Percentiles rank a stretch among this genome's conserved stretches.
phyloP scores from a whole-genome alignment of 805 yeast species.

The Ogataea paraovalis region DNA sequence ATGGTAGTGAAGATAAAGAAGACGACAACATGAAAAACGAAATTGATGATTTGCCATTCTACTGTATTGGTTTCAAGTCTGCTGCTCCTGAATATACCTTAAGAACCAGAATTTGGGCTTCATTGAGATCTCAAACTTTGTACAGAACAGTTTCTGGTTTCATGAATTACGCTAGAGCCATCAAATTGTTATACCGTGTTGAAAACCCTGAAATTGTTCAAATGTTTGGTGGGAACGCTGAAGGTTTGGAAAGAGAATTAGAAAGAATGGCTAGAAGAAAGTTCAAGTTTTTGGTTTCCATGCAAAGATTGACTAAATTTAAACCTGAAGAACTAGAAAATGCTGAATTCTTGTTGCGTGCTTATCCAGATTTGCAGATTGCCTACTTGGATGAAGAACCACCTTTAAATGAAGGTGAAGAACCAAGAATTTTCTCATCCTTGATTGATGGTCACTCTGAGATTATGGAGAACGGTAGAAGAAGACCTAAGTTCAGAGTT shows the following conservation, averaged over 20 bases:
- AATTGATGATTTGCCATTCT: constrained; percentile 89
- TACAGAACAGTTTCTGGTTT: constrained; percentile 97
- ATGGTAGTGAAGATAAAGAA: constrained; percentile 57
- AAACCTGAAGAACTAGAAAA: constrained; percentile 72
- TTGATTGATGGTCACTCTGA: constrained; percentile 80
- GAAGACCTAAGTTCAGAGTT: constrained; percentile 73
- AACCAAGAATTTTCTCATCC: constrained; percentile 69
- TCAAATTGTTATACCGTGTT: constrained; percentile 86
- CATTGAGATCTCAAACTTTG: constrained; percentile 92
- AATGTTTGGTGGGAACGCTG: constrained; percentile 98
- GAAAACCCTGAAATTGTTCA: constrained; percentile 95
- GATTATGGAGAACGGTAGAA: constrained; percentile 64
- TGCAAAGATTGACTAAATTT: constrained; percentile 78
- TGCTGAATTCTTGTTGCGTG: constrained; percentile 75
- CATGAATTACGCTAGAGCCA: constrained; percentile 97
- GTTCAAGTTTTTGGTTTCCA: constrained; percentile 75
- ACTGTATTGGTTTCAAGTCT: constrained; percentile 94
- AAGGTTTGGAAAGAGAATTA: constrained; percentile 89
- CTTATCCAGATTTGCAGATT: constrained; percentile 82
- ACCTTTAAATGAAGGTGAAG: constrained; percentile 65
- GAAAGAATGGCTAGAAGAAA: constrained; percentile 86
- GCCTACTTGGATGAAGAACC: constrained; percentile 95
- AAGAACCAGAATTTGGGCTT: constrained; percentile 98
- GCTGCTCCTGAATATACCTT: constrained; percentile 96
- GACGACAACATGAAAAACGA: constrained; percentile 68